Percentiles rank a stretch among this genome's conserved stretches.
These are phyloP conservation scores for Suhomyces emberorum DNA, from an alignment of 805 yeast species.

Conservation along the genomic window DNA sequence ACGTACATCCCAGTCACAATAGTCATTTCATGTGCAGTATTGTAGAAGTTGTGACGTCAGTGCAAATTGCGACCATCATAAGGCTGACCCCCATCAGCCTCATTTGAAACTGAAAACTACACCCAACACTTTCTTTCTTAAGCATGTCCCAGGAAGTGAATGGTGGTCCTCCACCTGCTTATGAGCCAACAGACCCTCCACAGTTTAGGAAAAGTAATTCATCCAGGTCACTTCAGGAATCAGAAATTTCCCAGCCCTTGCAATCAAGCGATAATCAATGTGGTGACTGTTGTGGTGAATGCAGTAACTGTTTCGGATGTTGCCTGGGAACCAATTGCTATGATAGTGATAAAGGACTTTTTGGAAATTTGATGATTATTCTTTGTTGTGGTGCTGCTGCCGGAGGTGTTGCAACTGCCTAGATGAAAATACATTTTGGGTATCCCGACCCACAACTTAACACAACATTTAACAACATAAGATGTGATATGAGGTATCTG, in stretches of 20 bases:
- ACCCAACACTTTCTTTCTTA: neutral
- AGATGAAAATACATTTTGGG: too few relatives aligned
- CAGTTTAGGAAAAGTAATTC: constrained; percentile 2
- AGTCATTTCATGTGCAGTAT: too few relatives aligned
- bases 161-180: constrained; percentile 10
- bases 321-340: constrained; percentile 10
- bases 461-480: too few relatives aligned
- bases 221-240: constrained; percentile 12
- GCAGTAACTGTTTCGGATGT: constrained; percentile 11
- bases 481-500: neutral
- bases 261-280: constrained; percentile 11
- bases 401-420: neutral
- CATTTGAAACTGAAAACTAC: too few relatives aligned
- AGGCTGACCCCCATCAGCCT: too few relatives aligned
- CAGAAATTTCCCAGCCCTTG: constrained; percentile 10
- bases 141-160: too few relatives aligned
- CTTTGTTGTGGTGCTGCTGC: constrained; percentile 5
- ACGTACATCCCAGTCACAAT: too few relatives aligned
- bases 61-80: too few relatives aligned
- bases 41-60: too few relatives aligned
- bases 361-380: constrained; percentile 6
- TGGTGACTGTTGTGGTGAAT: constrained; percentile 13
- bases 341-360: constrained; percentile 6
- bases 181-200: constrained; percentile 7
- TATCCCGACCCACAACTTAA: too few relatives aligned